A percentile compares a stretch with the other conserved stretches of the same genome.
Evolutionary conservation across 352 stramenopile species (phyloP).

Genomic region (Phytophthora boehmeriae): DNA sequence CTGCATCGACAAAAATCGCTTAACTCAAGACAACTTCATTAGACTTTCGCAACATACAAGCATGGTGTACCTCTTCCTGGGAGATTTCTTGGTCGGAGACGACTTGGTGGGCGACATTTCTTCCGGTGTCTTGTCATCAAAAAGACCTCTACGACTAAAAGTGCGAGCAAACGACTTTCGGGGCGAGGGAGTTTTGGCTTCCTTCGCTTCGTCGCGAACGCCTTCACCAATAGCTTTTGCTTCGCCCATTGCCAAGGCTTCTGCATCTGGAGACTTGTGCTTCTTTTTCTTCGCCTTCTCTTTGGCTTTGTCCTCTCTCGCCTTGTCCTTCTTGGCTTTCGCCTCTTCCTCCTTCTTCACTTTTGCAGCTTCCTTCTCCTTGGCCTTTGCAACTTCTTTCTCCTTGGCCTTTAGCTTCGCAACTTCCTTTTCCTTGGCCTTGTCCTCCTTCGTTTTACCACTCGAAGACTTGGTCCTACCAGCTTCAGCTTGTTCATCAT

Average conservation of each 20-base stretch:
- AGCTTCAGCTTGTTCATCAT: background rate
- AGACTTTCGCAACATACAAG: background rate
- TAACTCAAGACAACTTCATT: background rate
- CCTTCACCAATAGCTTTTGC: constrained; percentile 3
- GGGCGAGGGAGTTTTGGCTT: constrained; percentile 16
- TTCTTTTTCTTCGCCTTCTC: constrained; percentile 23
- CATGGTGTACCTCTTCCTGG: constrained; percentile 25
- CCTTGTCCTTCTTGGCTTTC: constrained; percentile 16
- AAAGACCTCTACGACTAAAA: constrained; percentile 19
- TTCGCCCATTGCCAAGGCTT: constrained; percentile 9
- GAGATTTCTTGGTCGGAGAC: constrained; percentile 7
- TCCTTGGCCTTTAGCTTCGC: constrained; percentile 19
- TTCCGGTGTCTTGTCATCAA: constrained; percentile 15
- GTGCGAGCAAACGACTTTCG: constrained; percentile 18
- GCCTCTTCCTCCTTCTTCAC: constrained; percentile 7
- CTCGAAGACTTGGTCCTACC: too few species aligned
- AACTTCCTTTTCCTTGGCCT: background rate
- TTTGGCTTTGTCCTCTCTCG: constrained; percentile 26
- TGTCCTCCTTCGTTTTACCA: too few species aligned
- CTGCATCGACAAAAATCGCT: constrained; percentile 12
- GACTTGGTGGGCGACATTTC: constrained; percentile 25
- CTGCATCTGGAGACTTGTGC: constrained; percentile 8
- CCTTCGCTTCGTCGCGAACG: constrained; percentile 12
- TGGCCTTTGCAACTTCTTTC: background rate
- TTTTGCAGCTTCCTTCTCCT: constrained; percentile 4